Conservation (phyloP, 257 asterid species). For the Cruciata laevipes region DNA sequence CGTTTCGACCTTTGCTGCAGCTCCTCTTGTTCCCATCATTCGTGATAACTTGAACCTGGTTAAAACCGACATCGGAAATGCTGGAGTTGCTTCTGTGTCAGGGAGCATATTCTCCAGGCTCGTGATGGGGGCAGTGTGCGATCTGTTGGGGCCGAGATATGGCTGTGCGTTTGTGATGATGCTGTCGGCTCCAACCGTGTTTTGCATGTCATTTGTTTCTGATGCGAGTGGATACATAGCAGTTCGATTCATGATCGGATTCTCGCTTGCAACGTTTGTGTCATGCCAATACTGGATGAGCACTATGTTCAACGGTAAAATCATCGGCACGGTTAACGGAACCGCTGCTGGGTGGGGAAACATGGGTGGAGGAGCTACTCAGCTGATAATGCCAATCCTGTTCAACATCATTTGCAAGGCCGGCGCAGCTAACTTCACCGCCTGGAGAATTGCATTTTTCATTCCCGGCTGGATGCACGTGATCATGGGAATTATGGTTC, state of each 20-base stretch:
- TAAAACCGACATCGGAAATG: not conserved
- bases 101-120: not conserved
- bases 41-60: conserved; percentile 44
- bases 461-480: not conserved
- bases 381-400: not conserved
- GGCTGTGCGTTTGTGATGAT: not conserved
- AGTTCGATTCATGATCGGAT: not conserved
- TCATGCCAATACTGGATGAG: not conserved
- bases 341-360: not conserved
- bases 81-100: not conserved
- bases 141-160: not conserved
- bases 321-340: not conserved
- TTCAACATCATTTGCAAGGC: not conserved
- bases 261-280: not conserved
- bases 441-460: not conserved
- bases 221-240: not conserved
- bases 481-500: not conserved
- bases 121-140: not conserved
- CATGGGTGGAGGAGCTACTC: not conserved
- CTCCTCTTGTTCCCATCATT: conserved; percentile 56
- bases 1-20: conserved; percentile 56
- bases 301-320: not conserved
- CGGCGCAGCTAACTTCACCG: not conserved
- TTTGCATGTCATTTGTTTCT: not conserved
- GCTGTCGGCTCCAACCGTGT: not conserved